Conservation (phyloP, 2,329 filamentous ascomycete genomes). For the Verticillium isaacii region DNA sequence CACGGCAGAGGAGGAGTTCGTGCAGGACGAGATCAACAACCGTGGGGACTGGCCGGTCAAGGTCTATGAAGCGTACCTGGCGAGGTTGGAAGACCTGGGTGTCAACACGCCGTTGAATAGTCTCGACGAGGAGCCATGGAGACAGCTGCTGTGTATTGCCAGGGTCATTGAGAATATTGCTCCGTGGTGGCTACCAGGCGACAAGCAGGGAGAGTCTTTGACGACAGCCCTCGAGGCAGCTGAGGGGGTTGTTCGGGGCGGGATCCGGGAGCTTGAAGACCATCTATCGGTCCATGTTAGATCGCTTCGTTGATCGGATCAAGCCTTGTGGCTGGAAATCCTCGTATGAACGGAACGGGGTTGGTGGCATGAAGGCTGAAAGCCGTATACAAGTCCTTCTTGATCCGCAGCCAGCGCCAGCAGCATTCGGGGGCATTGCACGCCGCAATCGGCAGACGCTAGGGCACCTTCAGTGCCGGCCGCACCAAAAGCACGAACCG, state of each 20-base stretch:
- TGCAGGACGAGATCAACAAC: constrained; percentile 8
- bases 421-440: no score
- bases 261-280: background rate
- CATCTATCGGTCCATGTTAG: no score
- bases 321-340: no score
- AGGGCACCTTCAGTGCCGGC: no score
- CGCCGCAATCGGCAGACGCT: no score
- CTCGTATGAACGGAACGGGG: no score
- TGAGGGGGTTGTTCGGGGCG: background rate
- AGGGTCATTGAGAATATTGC: constrained; percentile 5
- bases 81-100: constrained; percentile 4
- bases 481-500: no score
- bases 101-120: constrained; percentile 3
- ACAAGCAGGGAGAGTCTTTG: background rate
- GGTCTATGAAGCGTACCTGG: constrained; percentile 7
- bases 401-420: no score
- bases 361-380: no score
- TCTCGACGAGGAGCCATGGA: constrained; percentile 5
- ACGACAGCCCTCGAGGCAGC: background rate
- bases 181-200: constrained; percentile 11
- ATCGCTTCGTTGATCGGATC: no score
- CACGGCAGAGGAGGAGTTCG: constrained; percentile 14
- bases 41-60: constrained; percentile 9
- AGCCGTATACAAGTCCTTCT: no score
- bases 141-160: background rate